Evolutionary conservation across 2,329 filamentous ascomycete genomes (phyloP).

Genomic region (Verruconis gallopava): DNA sequence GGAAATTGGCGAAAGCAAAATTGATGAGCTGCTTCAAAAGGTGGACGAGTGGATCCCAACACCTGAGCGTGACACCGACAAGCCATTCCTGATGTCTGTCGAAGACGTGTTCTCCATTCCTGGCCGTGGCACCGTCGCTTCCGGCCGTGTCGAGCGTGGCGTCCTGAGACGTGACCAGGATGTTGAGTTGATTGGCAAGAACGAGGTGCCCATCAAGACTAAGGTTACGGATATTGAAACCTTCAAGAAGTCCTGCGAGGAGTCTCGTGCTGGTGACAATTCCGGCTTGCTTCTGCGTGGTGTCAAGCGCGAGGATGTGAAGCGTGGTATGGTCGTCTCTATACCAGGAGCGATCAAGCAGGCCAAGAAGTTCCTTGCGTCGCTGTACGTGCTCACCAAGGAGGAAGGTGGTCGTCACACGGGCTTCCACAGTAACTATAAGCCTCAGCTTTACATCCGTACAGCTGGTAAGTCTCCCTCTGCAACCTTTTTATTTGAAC

Average conservation of each 20-base stretch:
- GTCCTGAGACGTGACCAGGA: slow-evolving; percentile 85
- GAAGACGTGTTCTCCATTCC: slow-evolving; percentile 51
- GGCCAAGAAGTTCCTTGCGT: slow-evolving; percentile 83
- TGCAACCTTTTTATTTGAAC: slow-evolving; percentile 15
- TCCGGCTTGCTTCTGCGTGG: slow-evolving; percentile 93
- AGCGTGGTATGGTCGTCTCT: slow-evolving; percentile 86
- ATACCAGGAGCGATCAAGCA: slow-evolving; percentile 75
- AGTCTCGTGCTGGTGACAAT: slow-evolving; percentile 94
- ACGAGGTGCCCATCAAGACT: slow-evolving; percentile 74
- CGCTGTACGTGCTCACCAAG: slow-evolving; percentile 94
- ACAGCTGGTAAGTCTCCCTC: slow-evolving; percentile 59
- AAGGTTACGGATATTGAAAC: slow-evolving; percentile 99
- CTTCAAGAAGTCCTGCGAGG: slow-evolving; percentile 98
- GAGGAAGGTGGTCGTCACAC: slow-evolving; percentile 97
- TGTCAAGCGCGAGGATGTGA: slow-evolving; percentile 88
- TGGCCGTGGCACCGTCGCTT: slow-evolving; percentile 92
- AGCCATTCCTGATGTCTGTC: slow-evolving; percentile 98
- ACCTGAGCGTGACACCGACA: slow-evolving; percentile 83
- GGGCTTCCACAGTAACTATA: slow-evolving; percentile 91
- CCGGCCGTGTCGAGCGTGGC: slow-evolving; percentile 94
- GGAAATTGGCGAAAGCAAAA: slow-evolving; percentile 77
- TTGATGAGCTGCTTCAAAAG: slow-evolving; percentile 79
- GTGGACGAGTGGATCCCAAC: slow-evolving; percentile 97
- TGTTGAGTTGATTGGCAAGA: slow-evolving; percentile 88
- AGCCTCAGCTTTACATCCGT: slow-evolving; percentile 89